These are phyloP conservation scores for Raphanus raphanistrum DNA, from an alignment of 345 rosid genomes.

Conservation along the genomic window DNA sequence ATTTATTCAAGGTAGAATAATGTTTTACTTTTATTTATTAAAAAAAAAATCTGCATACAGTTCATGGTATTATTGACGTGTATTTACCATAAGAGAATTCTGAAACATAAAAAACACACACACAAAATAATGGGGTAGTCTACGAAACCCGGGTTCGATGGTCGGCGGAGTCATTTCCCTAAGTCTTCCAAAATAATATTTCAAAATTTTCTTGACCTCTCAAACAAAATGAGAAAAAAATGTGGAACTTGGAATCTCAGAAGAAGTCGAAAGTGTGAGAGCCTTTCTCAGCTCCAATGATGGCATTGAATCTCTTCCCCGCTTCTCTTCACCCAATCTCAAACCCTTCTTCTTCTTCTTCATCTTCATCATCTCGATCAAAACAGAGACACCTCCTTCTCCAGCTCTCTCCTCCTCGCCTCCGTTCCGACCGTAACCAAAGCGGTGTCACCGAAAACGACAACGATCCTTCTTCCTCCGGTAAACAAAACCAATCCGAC, in stretches of 20 bases:
- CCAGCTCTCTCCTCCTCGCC: constrained; percentile 35
- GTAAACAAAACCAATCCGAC: constrained; percentile 25
- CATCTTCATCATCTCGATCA: constrained; percentile 6
- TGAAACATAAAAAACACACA: no score
- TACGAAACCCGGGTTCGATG: neutral
- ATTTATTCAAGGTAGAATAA: no score
- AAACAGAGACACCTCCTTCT: constrained; percentile 14
- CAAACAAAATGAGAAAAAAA: neutral
- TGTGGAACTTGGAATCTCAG: neutral
- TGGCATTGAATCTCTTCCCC: constrained; percentile 35
- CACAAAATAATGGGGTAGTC: neutral
- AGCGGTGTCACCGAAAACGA: constrained; percentile 47
- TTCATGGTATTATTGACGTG: no score
- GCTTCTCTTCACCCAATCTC: constrained; percentile 38
- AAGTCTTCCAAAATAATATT: neutral
- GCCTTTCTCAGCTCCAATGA: neutral
- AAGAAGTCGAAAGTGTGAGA: constrained; percentile 10
- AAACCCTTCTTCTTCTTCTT: constrained; percentile 16
- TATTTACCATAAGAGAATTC: no score
- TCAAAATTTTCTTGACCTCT: constrained; percentile 13
- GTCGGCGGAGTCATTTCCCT: neutral
- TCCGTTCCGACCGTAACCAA: constrained; percentile 46
- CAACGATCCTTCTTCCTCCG: constrained; percentile 46
- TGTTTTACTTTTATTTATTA: no score
- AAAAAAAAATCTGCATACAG: no score